Percentiles rank a stretch among this genome's conserved stretches.
Evolutionary conservation across 1,139 yeast species (phyloP).

Genomic region (Magnusiomyces ingens): DNA sequence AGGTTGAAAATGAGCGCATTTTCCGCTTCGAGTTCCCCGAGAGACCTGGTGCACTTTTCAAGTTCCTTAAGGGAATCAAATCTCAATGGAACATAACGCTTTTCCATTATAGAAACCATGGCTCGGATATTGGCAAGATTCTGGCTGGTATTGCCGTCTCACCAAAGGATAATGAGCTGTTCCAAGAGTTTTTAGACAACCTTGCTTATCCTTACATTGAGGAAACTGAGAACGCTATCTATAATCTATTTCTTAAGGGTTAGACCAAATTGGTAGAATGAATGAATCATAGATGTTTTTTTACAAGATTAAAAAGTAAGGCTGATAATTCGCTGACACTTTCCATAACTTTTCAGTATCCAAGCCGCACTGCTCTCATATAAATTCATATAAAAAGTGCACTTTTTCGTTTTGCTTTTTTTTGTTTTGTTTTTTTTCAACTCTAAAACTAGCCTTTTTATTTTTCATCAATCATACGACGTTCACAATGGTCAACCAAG

Average conservation of each 20-base stretch:
- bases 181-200: slow-evolving; percentile 59
- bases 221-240: slow-evolving; percentile 79
- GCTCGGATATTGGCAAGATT: slow-evolving; percentile 89
- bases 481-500: slow-evolving; percentile 25
- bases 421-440: no score
- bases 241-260: slow-evolving; percentile 55
- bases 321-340: no score
- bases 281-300: not conserved
- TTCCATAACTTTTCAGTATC: no score
- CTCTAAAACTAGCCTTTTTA: no score
- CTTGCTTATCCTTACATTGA: slow-evolving; percentile 74
- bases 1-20: slow-evolving; percentile 63
- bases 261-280: not conserved
- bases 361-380: no score
- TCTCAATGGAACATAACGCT: slow-evolving; percentile 85
- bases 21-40: slow-evolving; percentile 93
- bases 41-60: slow-evolving; percentile 86
- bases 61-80: slow-evolving; percentile 64
- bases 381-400: no score
- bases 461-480: no score
- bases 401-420: not conserved
- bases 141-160: slow-evolving; percentile 88
- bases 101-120: slow-evolving; percentile 95
- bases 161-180: slow-evolving; percentile 52
- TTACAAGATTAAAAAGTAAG: not conserved